phyloP scores from a whole-genome alignment of 2,329 filamentous ascomycete species.

The Pseudocercospora fijiensis region DNA sequence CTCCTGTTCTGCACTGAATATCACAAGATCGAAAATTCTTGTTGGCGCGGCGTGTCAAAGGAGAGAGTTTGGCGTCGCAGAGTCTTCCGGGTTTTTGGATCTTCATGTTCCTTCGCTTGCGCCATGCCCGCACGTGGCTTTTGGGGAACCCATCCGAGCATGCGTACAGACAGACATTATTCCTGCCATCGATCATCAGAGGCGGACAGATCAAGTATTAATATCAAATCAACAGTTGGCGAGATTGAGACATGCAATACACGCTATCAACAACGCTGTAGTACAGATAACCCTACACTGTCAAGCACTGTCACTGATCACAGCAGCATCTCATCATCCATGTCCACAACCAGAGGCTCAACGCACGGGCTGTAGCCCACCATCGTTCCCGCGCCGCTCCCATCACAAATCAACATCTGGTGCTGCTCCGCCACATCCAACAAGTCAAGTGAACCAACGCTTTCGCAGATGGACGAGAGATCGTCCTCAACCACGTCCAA shows the following conservation, averaged over 20 bases:
- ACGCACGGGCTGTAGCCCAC: neutral
- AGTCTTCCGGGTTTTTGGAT: neutral
- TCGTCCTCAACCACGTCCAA: constrained; percentile 5
- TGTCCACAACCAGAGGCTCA: neutral
- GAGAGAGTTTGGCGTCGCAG: neutral
- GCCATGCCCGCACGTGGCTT: neutral
- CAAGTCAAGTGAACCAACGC: constrained; percentile 1
- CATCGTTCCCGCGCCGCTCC: neutral
- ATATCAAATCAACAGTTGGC: neutral
- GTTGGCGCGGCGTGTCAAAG: neutral
- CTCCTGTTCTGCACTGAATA: neutral
- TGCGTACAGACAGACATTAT: neutral
- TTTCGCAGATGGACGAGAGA: constrained; percentile 1
- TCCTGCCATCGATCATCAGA: neutral
- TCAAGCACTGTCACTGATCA: neutral
- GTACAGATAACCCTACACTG: too few relatives aligned
- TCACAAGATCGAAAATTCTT: neutral
- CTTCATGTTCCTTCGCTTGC: neutral
- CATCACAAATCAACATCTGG: neutral
- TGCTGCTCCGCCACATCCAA: constrained; percentile 2
- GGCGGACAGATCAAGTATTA: neutral
- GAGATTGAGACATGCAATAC: neutral
- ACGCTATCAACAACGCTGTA: neutral
- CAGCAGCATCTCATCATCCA: constrained; percentile 2
- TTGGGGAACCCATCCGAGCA: neutral